Conservation (phyloP, 768 basidiomycete species). For the Tephrocybe sp. region DNA sequence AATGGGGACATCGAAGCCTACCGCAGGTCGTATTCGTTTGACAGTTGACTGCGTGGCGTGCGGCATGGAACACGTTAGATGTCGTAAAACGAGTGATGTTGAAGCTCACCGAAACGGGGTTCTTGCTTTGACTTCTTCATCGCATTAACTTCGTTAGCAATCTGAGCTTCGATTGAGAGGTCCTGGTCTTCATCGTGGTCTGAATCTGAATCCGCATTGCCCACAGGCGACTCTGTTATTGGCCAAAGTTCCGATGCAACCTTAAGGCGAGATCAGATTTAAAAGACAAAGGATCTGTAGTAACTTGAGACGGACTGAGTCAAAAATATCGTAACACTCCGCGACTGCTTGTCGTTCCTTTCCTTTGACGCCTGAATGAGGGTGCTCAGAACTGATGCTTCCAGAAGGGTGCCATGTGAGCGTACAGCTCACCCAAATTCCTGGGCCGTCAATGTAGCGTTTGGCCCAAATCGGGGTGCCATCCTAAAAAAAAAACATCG, state of each 20-base stretch:
- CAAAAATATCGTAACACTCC: constrained; percentile 78
- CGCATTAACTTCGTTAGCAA: constrained; percentile 68
- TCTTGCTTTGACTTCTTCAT: constrained; percentile 67
- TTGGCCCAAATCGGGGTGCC: constrained; percentile 69
- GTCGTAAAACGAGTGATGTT: background rate
- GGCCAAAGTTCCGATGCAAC: constrained; percentile 77
- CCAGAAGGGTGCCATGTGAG: background rate
- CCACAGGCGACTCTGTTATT: constrained; percentile 22
- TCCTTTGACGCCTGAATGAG: constrained; percentile 60
- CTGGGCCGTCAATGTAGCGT: constrained; percentile 72
- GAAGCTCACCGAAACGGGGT: constrained; percentile 58
- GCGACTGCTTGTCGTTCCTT: constrained; percentile 78
- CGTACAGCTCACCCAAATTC: constrained; percentile 81
- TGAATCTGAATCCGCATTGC: constrained; percentile 27
- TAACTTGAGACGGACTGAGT: constrained; percentile 49
- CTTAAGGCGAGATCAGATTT: constrained; percentile 35
- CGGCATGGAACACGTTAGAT: background rate
- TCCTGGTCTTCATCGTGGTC: constrained; percentile 35
- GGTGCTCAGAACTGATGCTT: background rate
- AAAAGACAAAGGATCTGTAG: background rate
- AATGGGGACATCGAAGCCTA: constrained; percentile 35
- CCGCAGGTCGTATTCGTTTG: constrained; percentile 81
- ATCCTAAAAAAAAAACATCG: constrained; percentile 40
- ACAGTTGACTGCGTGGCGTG: constrained; percentile 55
- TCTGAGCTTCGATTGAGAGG: constrained; percentile 65